phyloP scores from a whole-genome alignment of 1,284 basidiomycete genomes.

The Pterulicium gracile region DNA sequence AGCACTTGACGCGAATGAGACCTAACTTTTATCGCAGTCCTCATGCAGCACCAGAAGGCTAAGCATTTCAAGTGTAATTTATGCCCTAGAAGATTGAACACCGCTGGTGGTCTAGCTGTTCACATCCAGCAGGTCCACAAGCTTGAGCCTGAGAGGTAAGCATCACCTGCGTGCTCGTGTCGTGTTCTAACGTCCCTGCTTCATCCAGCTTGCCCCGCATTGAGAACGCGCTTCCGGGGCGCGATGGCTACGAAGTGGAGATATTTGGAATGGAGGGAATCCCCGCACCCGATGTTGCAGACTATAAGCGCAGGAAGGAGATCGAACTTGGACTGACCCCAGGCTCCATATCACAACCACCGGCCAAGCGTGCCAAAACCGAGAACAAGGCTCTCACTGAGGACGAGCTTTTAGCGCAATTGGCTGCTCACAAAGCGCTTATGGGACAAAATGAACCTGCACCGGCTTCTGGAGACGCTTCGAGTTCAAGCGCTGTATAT shows the following conservation, averaged over 20 bases:
- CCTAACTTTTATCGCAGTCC: conserved; percentile 42
- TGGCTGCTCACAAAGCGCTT: conserved; percentile 84
- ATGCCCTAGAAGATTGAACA: conserved; percentile 92
- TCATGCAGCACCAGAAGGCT: conserved; percentile 98
- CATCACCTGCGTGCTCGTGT: conserved; percentile 8
- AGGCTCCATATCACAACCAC: conserved; percentile 69
- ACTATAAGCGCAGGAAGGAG: conserved; percentile 91
- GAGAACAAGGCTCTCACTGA: conserved; percentile 76
- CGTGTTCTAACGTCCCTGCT: conserved; percentile 10
- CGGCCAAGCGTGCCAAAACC: conserved; percentile 72
- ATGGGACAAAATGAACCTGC: conserved; percentile 62
- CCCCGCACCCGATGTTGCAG: conserved; percentile 85
- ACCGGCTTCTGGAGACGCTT: conserved; percentile 24
- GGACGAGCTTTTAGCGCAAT: conserved; percentile 76
- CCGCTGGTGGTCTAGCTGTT: conserved; percentile 95
- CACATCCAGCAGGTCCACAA: conserved; percentile 99
- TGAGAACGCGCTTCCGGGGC: conserved; percentile 91
- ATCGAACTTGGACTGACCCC: conserved; percentile 81
- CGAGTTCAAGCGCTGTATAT: conserved; percentile 45
- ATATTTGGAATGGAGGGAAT: conserved; percentile 99
- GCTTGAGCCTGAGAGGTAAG: conserved; percentile 90
- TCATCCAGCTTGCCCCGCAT: conserved; percentile 61
- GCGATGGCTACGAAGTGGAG: conserved; percentile 97
- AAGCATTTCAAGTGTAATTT: conserved; percentile 98
- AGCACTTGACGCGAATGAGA: conserved; percentile 1